Base-by-base conservation (phyloP, 2,329 filamentous ascomycete genomes). In the Colletotrichum destructivum region DNA sequence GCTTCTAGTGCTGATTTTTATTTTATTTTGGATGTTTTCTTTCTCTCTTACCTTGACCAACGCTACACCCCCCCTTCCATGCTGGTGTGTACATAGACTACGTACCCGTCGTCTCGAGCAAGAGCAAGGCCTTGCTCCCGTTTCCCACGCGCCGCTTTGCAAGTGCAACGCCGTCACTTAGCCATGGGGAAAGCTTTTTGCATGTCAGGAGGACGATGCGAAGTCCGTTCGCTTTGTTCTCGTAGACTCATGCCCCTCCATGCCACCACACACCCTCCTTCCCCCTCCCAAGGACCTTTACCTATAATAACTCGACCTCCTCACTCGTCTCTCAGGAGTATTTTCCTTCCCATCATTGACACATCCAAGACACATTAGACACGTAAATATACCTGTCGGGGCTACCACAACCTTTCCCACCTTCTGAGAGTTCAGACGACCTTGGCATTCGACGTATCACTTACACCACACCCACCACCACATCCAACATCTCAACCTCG, bases 161-260 rank as follows among this genome's bases (percentile, higher is more conserved):
- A 54, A 69, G 69, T 64, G 65, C 69, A 72, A 69, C 65, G 65
- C 65, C 69, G 69, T 69, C 65, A 69, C 60, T 55, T 47, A 69
- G 65, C 52, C 54, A 55, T 69, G 38, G 69, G 51, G 66, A 59
- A 62, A 44, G n/a, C 16, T 63, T 72, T 64, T 64, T 69, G 65
- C 69, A 60, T 42, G 69, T 72, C 69, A 72, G 59, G 60, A 69
- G 69, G 60, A 69, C 65, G 63, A 40, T 54, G 69, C 69, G 38
- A 26, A 62, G 51, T 46, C 64, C 40, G 64, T 66, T 55, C 40
- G 47, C 47, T 54, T 38, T 21, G 26, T 26, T 52, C 47, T 54
- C 21, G 40, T 51, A 63, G 49, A 31, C 61, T 63, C 44, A 23
- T 35, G 38, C 52, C 61, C 49, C 49, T 57, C 65, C 69, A 63